Percentiles rank a stretch among this genome's conserved stretches.
phyloP scores from a whole-genome alignment of 202 grass and related monocot genomes.

The Alloteropsis angusta region DNA sequence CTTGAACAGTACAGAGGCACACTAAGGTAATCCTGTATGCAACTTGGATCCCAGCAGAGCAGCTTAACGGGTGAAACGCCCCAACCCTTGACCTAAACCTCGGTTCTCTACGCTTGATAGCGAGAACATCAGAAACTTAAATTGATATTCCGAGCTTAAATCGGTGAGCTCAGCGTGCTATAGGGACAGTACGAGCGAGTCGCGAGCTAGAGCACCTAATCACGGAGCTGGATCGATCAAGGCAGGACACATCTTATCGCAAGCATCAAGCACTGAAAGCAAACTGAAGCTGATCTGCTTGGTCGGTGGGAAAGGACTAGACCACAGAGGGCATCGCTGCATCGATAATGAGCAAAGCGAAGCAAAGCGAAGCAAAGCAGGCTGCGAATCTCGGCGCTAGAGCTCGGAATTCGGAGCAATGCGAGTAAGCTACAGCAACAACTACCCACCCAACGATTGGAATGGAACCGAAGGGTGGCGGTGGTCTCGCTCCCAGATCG shows the following conservation, averaged over 20 bases:
- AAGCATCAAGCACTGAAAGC: neutral
- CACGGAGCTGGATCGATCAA: conserved; percentile 1
- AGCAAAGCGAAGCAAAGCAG: neutral
- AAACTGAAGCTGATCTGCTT: neutral
- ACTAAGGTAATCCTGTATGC: neutral
- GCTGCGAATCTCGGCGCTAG: conserved; percentile 1
- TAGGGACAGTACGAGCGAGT: neutral
- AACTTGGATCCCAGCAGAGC: neutral
- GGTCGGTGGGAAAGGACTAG: neutral
- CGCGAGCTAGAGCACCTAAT: neutral
- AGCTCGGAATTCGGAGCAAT: neutral
- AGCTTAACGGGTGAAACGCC: neutral
- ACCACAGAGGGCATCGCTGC: neutral
- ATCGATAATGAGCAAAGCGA: neutral
- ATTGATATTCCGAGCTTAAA: neutral
- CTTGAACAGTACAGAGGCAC: neutral
- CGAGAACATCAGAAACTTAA: neutral
- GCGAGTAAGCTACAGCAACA: neutral
- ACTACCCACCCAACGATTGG: neutral
- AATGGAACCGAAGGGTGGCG: neutral
- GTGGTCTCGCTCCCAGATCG: conserved; percentile 14
- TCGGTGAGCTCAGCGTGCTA: neutral
- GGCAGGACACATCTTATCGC: neutral
- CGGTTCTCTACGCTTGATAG: neutral
- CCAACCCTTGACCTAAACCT: neutral